Conservation (phyloP, 108 stramenopile species). For the Skeletonema menzelii region DNA sequence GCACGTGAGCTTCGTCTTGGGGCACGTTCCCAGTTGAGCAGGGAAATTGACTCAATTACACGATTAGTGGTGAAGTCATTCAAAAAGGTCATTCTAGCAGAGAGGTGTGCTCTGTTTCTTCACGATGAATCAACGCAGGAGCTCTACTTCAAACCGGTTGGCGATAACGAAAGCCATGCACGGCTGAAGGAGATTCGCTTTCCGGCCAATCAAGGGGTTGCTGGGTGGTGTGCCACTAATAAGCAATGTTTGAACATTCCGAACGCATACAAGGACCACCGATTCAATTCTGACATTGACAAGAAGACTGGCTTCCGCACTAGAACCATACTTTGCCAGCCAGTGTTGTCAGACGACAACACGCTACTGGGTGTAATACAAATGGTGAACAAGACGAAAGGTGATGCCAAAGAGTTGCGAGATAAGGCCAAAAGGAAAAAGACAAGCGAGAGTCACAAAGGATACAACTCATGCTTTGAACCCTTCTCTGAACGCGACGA, state of each 20-base stretch:
- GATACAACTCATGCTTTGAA: slow-evolving; percentile 38
- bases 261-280: slow-evolving; percentile 48
- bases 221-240: slow-evolving; percentile 55
- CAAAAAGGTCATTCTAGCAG: slow-evolving; percentile 41
- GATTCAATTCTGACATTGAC: slow-evolving; percentile 57
- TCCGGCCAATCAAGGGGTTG: slow-evolving; percentile 46
- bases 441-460: slow-evolving; percentile 16
- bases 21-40: slow-evolving; percentile 18
- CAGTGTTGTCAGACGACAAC: slow-evolving; percentile 43
- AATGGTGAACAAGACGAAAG: slow-evolving; percentile 61
- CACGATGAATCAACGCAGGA: slow-evolving; percentile 45
- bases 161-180: slow-evolving; percentile 38
- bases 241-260: slow-evolving; percentile 49
- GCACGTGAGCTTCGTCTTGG: slow-evolving; percentile 36
- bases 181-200: slow-evolving; percentile 42
- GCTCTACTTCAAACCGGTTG: slow-evolving; percentile 56
- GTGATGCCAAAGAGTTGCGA: slow-evolving; percentile 29
- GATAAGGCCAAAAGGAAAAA: slow-evolving; percentile 36
- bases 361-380: slow-evolving; percentile 59
- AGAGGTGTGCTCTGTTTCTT: slow-evolving; percentile 51
- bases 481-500: slow-evolving; percentile 41
- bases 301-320: slow-evolving; percentile 50
- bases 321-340: slow-evolving; percentile 52
- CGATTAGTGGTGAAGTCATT: slow-evolving; percentile 50
- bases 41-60: slow-evolving; percentile 51